Base-by-base conservation (phyloP, 768 basidiomycete genomes). In the Austroboletus eburneus region DNA sequence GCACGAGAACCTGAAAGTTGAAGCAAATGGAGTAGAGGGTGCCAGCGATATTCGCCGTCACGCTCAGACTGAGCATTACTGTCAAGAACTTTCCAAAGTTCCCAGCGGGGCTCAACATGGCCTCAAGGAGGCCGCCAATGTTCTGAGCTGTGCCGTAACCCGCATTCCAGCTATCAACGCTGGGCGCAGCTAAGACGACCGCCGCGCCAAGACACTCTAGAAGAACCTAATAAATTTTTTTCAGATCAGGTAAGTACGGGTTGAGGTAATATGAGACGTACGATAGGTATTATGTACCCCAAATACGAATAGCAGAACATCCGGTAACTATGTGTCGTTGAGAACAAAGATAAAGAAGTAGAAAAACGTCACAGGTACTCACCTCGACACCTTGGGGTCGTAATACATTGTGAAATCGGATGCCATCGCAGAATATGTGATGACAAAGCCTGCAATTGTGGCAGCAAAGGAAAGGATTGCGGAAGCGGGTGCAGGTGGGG, bases 21-120 rank as follows among this genome's bases (percentile, higher is more conserved):
- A 91, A 73, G 52, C 81, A 79, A 47, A 85, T 77, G 36, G 85
- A 88, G 64, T 96, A 96, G 51, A 91, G 81, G 6, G 87, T 85
- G 3, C 83, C 79, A 1, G 88, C 86, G 37, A 89, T 84, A 67
- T 92, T 93, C 3, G 79, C 87, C 2, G 82, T 80, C 12, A 90
- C 80, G 48, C 82, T 83, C 24, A 93, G 66, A n/a, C 83, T 80
- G 52, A 91, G 72, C 45, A 92, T 59, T 22, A 86, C 84, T 1
- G 83, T 72, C 37, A 89, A 69, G 64, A 87, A 79, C 53, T 85
- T 85, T 1, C 85, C 80, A 63, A 87, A 87, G 25, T 73, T 73
- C 1, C 80, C 79, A 1, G 70, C 67, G 3, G 86, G 88, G 16
- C 69, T 66, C 6, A 88, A 70, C 56, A 86, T 75, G 0, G 81